A percentile compares a stretch with the other conserved stretches of the same genome.
These are phyloP conservation scores for Spathaspora hagerdaliae DNA, from an alignment of 805 yeast genomes.

Conservation along the genomic window DNA sequence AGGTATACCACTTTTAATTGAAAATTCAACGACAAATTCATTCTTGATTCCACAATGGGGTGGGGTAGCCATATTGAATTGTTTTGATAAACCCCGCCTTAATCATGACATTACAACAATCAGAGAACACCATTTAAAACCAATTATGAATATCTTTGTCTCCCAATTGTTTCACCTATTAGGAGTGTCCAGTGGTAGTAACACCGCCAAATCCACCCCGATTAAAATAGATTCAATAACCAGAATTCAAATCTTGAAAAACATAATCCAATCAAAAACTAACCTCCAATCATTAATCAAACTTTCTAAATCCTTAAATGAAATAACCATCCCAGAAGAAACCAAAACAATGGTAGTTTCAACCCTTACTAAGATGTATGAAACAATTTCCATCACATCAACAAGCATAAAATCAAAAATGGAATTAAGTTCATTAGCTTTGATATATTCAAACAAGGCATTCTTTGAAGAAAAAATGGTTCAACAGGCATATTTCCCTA, in stretches of 20 bases:
- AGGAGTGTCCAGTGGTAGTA: conserved; percentile 50
- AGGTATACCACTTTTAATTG: conserved; percentile 47
- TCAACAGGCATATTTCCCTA: conserved; percentile 91
- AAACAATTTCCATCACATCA: conserved; percentile 31
- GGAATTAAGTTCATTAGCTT: conserved; percentile 49
- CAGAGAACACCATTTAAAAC: conserved; percentile 44
- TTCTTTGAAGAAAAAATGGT: conserved; percentile 95
- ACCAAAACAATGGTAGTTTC: conserved; percentile 56
- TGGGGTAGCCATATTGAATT: conserved; percentile 58
- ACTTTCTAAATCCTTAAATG: conserved; percentile 62
- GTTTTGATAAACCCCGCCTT: conserved; percentile 20
- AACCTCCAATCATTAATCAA: conserved; percentile 71
- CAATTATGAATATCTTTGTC: conserved; percentile 64
- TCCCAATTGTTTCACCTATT: conserved; percentile 70
- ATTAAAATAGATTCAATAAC: conserved; percentile 64
- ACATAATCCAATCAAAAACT: conserved; percentile 59
- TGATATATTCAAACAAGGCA: conserved; percentile 63
- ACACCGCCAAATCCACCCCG: conserved; percentile 50
- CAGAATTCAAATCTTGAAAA: conserved; percentile 54
- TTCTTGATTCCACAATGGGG: conserved; percentile 90
- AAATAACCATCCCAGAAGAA: conserved; percentile 77
- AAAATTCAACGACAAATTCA: conserved; percentile 47
- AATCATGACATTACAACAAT: conserved; percentile 18
- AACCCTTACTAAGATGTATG: conserved; percentile 42
- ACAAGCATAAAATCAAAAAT: conserved; percentile 28